Base-by-base conservation (phyloP, 2,329 filamentous ascomycete genomes). In the Simplicillium aogashimaense region DNA sequence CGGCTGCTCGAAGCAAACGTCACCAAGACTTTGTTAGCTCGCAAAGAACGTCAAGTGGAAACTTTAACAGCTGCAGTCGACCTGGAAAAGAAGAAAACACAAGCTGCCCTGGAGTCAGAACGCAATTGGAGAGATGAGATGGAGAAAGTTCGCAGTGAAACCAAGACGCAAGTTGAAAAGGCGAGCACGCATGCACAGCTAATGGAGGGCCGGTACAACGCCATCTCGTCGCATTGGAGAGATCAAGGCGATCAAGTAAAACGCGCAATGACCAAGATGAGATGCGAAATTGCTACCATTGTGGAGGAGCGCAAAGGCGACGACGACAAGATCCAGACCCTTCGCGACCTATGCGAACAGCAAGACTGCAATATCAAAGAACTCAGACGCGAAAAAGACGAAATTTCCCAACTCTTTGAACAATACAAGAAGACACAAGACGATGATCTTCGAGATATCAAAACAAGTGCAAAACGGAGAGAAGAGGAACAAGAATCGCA, bases 11-110 rank as follows among this genome's bases (percentile, higher is more conserved):
- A 86, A 49, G 78, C 79, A 42, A 79, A 74, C 50, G 78, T 86
- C 40, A 85, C 83, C 49, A 82, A 82, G 56, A 76, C 79, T 12
- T 64, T 86, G 7, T 68, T 89, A 20, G 74, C 78, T 42, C 70
- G 83, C 42, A 84, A 85, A 53, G 83, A 88, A 53, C 74, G 84
- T 11, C 84, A 86, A 56, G 74, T 88, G 33, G 80, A 84, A 47
- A 76, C 79, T 35, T 58, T 87, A 43, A 78, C 80, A 50, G 67
- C 70, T 8, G 67, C 76, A 14, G 66, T 87, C 20, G 78, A 83
- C 32, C 58, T 69, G 2, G 83, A 88, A 60, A 73, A 74, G 54
- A 70, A 73, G 49, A 73, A 78, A 46, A 69, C 82, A 3, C 61
- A 67, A 16, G 69, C 70, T 15, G 80, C 82, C 5, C 68, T 74